Conservation (phyloP, 2,329 filamentous ascomycete genomes). For the Neocucurbitaria cava region DNA sequence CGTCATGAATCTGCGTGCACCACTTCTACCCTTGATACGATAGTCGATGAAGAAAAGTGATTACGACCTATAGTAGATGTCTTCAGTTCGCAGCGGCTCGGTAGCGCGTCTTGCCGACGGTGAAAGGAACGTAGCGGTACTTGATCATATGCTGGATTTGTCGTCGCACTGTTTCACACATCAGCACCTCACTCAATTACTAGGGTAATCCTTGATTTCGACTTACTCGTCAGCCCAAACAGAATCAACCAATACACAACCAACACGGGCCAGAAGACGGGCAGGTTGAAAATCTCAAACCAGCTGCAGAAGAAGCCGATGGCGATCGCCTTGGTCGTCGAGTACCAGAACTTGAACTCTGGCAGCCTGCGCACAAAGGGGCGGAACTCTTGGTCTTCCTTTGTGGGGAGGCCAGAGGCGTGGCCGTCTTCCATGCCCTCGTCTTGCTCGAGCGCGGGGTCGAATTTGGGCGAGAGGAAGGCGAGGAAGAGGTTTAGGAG, state of each 20-base stretch:
- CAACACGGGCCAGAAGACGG: conserved; percentile 98
- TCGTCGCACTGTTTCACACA: conserved; percentile 75
- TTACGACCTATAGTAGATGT: not conserved
- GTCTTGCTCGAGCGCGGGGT: conserved; percentile 93
- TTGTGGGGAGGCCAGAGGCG: conserved; percentile 82
- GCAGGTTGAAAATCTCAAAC: conserved; percentile 94
- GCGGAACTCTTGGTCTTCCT: conserved; percentile 96
- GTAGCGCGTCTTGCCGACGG: conserved; percentile 75
- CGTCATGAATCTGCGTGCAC: not conserved
- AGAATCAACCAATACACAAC: conserved; percentile 99
- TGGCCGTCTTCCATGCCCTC: conserved; percentile 93
- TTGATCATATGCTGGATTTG: conserved; percentile 99
- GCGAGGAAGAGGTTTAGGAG: conserved; percentile 98
- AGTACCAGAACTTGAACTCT: conserved; percentile 99
- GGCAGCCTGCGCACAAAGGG: conserved; percentile 95
- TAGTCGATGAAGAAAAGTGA: conserved; percentile 5
- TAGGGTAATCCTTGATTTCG: not conserved
- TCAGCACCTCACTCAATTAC: not conserved
- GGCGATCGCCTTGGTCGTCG: conserved; percentile 83
- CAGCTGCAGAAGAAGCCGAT: conserved; percentile 89
- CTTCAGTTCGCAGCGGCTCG: conserved; percentile 38
- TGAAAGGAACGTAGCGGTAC: conserved; percentile 96
- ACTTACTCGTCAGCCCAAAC: conserved; percentile 91
- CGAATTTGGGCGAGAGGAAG: conserved; percentile 98
- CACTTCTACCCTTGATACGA: not conserved